Evolutionary conservation across 73 alveolate genomes (phyloP), one percentile per base, ranked within the genome.

Genomic region (Paramecium sonneborni): DNA sequence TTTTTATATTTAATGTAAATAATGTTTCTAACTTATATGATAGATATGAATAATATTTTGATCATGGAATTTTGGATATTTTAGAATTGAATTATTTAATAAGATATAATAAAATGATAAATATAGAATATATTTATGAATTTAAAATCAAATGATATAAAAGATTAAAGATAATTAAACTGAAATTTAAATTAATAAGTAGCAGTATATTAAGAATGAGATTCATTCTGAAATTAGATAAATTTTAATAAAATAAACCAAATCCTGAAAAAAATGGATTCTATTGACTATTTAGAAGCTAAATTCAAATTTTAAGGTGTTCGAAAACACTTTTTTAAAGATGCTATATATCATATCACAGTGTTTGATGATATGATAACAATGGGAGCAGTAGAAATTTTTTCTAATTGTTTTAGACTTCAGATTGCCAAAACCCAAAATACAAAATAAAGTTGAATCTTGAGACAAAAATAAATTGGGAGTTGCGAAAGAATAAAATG

Each of bases 281-380:
- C 84, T 1, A 62, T 62, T 23, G 90, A 79, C 74, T 79, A 79
- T 28, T 23, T 28, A 18, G 72, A 79, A 23, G 90, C 74, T 11
- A 79, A 12, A 26, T 79, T 79, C 70, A 43, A 79, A 79, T 79
- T 79, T 44, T 5, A 24, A 24, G 90, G 90, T 18, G 69, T 41
- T 12, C 44, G 90, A 7, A 38, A 38, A 34, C 90, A 79, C 55
- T 79, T 79, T 18, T 79, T 79, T 41, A 21, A 34, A 7, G 72
- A 79, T 79, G 35, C 14, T 1, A 8, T 14, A 11, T 79, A 79
- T 44, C 55, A 79, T 24, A 44, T 79, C 18, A 43, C 90, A 9
- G 46, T 79, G n/a, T 79, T 79, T 44, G 90, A 79, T 12, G 90
- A 79, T 34, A 37, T 26, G 76, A 7, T 79, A 24, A 34, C 55